These are phyloP conservation scores for Venturiaceae sp. DNA, from an alignment of 2,329 filamentous ascomycete species.

Conservation along the genomic window DNA sequence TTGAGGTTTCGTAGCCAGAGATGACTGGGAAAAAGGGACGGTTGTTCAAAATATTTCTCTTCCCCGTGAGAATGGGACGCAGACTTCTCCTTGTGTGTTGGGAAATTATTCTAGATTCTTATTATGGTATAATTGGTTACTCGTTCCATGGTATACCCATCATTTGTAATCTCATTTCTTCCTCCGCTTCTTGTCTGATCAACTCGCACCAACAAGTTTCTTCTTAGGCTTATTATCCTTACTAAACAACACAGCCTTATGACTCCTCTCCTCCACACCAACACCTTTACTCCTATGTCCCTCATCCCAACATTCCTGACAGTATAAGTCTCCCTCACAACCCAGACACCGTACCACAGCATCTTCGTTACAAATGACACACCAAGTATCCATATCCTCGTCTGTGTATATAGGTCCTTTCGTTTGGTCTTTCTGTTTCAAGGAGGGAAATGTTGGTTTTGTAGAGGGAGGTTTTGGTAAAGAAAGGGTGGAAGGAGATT, in stretches of 20 bases:
- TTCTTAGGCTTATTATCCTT: conserved; percentile 9
- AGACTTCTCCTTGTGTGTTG: too few species aligned
- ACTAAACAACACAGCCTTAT: conserved; percentile 54
- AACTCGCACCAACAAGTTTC: conserved; percentile 4
- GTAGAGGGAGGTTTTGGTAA: conserved; percentile 28
- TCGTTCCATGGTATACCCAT: too few species aligned
- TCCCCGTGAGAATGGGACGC: too few species aligned
- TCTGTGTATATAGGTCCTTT: conserved; percentile 43
- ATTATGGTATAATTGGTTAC: too few species aligned
- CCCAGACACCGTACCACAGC: conserved; percentile 63
- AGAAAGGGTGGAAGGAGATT: conserved; percentile 19
- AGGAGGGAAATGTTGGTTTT: conserved; percentile 17
- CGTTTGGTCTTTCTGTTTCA: conserved; percentile 15
- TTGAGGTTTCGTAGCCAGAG: neutral
- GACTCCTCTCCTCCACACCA: conserved; percentile 59
- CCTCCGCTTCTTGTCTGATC: neutral
- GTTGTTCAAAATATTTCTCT: too few species aligned
- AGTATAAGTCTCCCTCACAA: conserved; percentile 65
- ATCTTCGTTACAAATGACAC: conserved; percentile 72
- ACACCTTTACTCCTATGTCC: conserved; percentile 64
- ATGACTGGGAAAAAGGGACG: too few species aligned
- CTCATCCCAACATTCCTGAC: conserved; percentile 68
- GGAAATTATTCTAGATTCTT: too few species aligned
- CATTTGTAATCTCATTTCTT: neutral
- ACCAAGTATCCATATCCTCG: conserved; percentile 68